These are phyloP conservation scores for Cucurbitaria berberidis DNA, from an alignment of 2,329 filamentous ascomycete species.

Conservation along the genomic window DNA sequence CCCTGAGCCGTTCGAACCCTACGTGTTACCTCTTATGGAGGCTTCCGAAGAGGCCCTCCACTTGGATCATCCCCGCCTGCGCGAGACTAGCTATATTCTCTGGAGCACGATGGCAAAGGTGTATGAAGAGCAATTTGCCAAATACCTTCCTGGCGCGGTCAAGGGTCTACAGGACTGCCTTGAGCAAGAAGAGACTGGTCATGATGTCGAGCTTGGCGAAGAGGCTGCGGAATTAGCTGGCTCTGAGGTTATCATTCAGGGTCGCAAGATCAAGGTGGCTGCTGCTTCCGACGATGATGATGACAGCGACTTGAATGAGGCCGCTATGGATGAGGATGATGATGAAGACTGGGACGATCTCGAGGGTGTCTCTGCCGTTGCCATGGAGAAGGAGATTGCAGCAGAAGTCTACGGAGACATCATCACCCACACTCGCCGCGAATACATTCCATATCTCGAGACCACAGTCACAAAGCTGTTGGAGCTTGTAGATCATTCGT, in stretches of 20 bases:
- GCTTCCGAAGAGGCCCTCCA: constrained; percentile 89
- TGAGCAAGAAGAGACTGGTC: constrained; percentile 84
- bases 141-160: constrained; percentile 79
- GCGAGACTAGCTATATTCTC: constrained; percentile 96
- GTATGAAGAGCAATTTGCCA: constrained; percentile 81
- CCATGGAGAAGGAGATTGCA: constrained; percentile 96
- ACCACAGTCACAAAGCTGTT: constrained; percentile 83
- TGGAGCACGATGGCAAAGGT: constrained; percentile 96
- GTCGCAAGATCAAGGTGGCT: constrained; percentile 84
- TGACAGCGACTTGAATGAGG: constrained; percentile 62
- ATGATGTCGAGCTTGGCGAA: constrained; percentile 77
- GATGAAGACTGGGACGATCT: constrained; percentile 86
- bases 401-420: constrained; percentile 94
- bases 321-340: constrained; percentile 70
- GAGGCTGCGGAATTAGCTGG: constrained; percentile 76
- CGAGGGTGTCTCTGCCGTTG: constrained; percentile 83
- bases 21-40: constrained; percentile 87
- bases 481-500: constrained; percentile 83
- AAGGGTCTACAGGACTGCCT: constrained; percentile 83
- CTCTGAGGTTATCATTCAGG: constrained; percentile 76
- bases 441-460: constrained; percentile 84
- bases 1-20: constrained; percentile 83
- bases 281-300: constrained; percentile 62
- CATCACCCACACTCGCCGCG: constrained; percentile 81
- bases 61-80: constrained; percentile 86